Evolutionary conservation across 1,284 basidiomycete species (phyloP).

Genomic region (Somion occarium): DNA sequence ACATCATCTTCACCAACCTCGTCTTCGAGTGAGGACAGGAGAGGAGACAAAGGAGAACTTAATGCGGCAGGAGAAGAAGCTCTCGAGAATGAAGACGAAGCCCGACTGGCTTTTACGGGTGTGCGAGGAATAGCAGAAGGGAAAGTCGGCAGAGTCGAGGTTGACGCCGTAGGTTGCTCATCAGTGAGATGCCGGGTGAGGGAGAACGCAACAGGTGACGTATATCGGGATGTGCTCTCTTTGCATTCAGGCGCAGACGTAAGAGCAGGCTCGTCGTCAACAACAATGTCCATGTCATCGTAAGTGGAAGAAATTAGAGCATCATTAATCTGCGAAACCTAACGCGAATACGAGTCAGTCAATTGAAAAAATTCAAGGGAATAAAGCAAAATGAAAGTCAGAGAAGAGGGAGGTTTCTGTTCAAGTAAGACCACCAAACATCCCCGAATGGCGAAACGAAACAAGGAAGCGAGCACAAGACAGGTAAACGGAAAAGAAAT

Average conservation of each 20-base stretch:
- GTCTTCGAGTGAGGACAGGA: neutral
- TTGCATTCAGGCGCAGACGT: neutral
- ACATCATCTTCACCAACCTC: neutral
- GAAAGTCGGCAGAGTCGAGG: neutral
- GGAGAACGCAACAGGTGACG: neutral
- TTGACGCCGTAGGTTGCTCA: neutral
- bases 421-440: too few species aligned
- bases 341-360: too few species aligned
- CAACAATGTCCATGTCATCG: too few species aligned
- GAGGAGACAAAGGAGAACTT: neutral
- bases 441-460: too few species aligned
- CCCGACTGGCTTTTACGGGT: neutral
- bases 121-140: neutral
- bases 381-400: too few species aligned
- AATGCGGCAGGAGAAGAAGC: neutral
- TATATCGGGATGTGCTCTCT: neutral
- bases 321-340: too few species aligned
- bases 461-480: too few species aligned
- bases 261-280: too few species aligned
- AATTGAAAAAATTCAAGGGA: too few species aligned
- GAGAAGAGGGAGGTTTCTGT: too few species aligned
- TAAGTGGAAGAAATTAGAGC: too few species aligned
- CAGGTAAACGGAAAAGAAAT: too few species aligned
- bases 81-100: neutral
- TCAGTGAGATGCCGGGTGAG: neutral